These are phyloP conservation scores for Cordyceps cicadae DNA, from an alignment of 2,329 filamentous ascomycete genomes.

Conservation along the genomic window DNA sequence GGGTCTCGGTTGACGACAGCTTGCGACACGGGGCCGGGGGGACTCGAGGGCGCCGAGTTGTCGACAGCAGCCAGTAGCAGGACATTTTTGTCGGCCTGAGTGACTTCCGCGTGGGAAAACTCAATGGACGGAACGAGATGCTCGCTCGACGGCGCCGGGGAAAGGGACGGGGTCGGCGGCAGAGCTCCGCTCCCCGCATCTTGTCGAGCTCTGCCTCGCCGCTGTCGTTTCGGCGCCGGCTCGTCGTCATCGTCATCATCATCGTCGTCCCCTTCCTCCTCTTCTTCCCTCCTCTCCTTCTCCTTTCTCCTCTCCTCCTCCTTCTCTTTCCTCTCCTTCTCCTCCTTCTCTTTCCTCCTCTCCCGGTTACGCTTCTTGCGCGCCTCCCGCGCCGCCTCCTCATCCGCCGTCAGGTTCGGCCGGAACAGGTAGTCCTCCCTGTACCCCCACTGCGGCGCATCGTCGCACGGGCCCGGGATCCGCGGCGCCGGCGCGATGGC, in stretches of 20 bases:
- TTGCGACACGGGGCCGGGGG: too few species aligned
- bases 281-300: too few species aligned
- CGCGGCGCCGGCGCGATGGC: background rate
- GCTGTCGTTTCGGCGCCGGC: too few species aligned
- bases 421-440: background rate
- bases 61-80: background rate
- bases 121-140: background rate
- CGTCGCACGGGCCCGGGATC: conserved; percentile 1
- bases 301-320: background rate
- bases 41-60: background rate
- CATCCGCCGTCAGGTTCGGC: background rate
- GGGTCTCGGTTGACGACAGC: too few species aligned
- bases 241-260: too few species aligned
- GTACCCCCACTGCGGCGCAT: background rate
- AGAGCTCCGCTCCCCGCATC: background rate
- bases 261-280: too few species aligned
- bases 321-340: background rate
- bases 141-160: background rate
- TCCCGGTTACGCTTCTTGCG: background rate
- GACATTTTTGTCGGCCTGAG: background rate
- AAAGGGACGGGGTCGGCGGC: background rate
- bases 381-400: too few species aligned
- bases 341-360: background rate
- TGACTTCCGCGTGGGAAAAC: background rate
- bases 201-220: too few species aligned